Percentiles rank a stretch among this genome's conserved stretches.
Evolutionary conservation across 2,329 filamentous ascomycete species (phyloP).

Genomic region (Pyrenochaeta sp.): DNA sequence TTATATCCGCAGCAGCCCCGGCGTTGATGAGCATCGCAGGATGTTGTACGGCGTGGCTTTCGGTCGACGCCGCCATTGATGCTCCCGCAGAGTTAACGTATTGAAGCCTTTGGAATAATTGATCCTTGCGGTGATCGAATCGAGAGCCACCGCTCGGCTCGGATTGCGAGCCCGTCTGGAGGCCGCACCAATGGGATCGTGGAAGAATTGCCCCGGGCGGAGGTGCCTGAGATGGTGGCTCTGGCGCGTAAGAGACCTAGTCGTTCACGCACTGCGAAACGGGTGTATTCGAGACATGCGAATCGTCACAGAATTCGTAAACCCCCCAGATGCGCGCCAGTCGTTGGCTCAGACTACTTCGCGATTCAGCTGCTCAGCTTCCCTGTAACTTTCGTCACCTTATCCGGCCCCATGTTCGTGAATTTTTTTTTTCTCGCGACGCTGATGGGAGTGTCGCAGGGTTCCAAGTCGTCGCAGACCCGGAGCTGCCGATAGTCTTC

Average conservation of each 20-base stretch:
- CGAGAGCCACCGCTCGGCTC: conserved; percentile 40
- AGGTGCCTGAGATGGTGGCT: conserved; percentile 28
- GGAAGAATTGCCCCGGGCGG: conserved; percentile 6
- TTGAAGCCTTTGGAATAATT: conserved; percentile 44
- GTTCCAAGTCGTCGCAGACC: conserved; percentile 21
- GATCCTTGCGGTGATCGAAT: conserved; percentile 41
- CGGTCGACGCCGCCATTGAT: conserved; percentile 38
- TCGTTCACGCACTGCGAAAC: conserved; percentile 15
- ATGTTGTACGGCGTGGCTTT: conserved; percentile 34
- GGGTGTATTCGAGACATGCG: conserved; percentile 14
- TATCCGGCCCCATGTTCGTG: conserved; percentile 5
- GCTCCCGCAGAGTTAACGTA: conserved; percentile 28
- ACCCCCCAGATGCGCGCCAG: conserved; percentile 8
- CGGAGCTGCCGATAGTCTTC: conserved; percentile 21
- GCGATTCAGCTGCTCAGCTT: conserved; percentile 30
- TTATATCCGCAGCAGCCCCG: conserved; percentile 32
- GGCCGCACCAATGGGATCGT: background rate
- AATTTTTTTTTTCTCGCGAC: conserved; percentile 11
- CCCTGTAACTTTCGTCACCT: too few species aligned
- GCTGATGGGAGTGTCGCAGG: conserved; percentile 15
- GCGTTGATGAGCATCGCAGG: conserved; percentile 18
- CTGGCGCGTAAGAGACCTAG: conserved; percentile 15
- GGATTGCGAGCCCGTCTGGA: conserved; percentile 23
- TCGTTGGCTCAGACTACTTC: conserved; percentile 13
- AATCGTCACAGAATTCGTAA: conserved; percentile 12